These are phyloP conservation scores for Zanthoxylum bungeanum DNA, from an alignment of 345 rosid species.

Conservation along the genomic window DNA sequence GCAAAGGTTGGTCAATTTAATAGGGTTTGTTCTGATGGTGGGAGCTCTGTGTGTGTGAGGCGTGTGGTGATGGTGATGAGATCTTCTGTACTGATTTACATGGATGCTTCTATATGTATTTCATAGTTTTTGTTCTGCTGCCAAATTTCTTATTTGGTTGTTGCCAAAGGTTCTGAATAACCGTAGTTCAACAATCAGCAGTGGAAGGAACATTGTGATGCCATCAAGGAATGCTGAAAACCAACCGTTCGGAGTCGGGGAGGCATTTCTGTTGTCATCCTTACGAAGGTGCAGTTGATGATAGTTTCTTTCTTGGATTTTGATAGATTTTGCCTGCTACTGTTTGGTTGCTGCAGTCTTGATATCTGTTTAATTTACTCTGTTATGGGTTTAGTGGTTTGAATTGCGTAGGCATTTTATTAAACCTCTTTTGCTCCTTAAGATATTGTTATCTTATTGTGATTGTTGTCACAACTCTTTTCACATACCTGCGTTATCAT, in stretches of 20 bases:
- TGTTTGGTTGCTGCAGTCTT: neutral
- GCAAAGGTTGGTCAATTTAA: conserved; percentile 55
- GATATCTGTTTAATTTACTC: neutral
- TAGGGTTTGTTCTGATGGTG: conserved; percentile 62
- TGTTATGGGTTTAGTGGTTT: neutral
- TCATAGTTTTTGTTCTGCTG: conserved; percentile 66
- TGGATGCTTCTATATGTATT: conserved; percentile 79
- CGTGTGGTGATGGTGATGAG: conserved; percentile 92
- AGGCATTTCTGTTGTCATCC: conserved; percentile 70
- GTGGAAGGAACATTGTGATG: conserved; percentile 63
- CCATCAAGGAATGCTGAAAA: conserved; percentile 63
- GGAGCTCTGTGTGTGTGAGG: conserved; percentile 61
- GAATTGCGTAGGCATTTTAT: neutral
- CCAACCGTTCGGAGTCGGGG: conserved; percentile 74
- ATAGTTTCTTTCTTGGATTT: neutral
- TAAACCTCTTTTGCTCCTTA: neutral
- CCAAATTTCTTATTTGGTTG: conserved; percentile 86
- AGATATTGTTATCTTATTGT: neutral
- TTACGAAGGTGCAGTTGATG: conserved; percentile 61
- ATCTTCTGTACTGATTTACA: conserved; percentile 60
- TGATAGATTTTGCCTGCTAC: neutral
- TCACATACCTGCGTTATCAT: neutral
- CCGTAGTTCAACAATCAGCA: conserved; percentile 53
- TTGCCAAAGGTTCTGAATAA: conserved; percentile 69
- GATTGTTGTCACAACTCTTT: neutral